These are phyloP conservation scores for Yamadazyma olivae DNA, from an alignment of 805 yeast genomes.

Conservation along the genomic window DNA sequence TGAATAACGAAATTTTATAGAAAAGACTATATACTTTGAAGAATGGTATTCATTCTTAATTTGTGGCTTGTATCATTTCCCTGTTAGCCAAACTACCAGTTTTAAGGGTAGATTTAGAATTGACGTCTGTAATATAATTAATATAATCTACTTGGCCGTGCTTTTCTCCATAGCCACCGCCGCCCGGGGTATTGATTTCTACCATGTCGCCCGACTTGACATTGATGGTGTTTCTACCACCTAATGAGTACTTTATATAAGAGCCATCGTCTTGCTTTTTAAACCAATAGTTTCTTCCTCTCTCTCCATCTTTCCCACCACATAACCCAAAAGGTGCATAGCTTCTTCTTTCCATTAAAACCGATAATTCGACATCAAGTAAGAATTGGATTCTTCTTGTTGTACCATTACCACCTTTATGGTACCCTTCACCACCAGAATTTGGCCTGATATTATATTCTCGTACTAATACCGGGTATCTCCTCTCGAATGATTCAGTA, in stretches of 20 bases:
- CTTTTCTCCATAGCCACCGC: constrained; percentile 89
- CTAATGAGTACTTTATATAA: constrained; percentile 14
- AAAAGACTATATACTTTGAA: no score
- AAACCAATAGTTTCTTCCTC: constrained; percentile 38
- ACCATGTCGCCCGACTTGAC: constrained; percentile 69
- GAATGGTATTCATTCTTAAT: no score
- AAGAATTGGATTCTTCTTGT: constrained; percentile 17
- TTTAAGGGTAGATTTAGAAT: constrained; percentile 14
- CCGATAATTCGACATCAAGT: constrained; percentile 15
- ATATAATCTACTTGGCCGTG: constrained; percentile 10
- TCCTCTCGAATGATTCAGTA: constrained; percentile 17
- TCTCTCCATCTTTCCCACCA: constrained; percentile 20
- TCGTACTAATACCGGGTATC: constrained; percentile 15
- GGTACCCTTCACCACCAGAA: constrained; percentile 17
- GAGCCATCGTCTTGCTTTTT: constrained; percentile 27
- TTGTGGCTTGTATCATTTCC: constrained; percentile 37
- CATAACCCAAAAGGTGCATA: constrained; percentile 25
- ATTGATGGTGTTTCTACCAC: constrained; percentile 48
- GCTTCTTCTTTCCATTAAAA: constrained; percentile 18
- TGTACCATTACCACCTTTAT: constrained; percentile 18
- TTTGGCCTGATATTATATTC: constrained; percentile 12
- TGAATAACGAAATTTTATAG: no score
- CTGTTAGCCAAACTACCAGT: constrained; percentile 26
- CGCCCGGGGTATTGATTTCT: constrained; percentile 75
- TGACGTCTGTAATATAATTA: constrained; percentile 17